Conservation (phyloP, 2,329 filamentous ascomycete genomes). For the Cladorrhinum sp. region DNA sequence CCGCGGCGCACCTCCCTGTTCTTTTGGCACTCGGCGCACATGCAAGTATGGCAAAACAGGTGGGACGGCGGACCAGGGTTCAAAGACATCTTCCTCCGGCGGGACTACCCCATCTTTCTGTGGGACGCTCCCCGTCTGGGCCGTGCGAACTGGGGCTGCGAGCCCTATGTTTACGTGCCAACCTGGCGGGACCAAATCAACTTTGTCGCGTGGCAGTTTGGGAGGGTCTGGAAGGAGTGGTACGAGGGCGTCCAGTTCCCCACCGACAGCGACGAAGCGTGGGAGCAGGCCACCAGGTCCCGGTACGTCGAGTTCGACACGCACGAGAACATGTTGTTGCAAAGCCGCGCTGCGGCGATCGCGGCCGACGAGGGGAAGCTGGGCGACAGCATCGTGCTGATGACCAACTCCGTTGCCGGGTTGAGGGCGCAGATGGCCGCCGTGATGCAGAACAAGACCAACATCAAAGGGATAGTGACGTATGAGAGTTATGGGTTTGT, state of each 20-base stretch:
- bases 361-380: slow-evolving; percentile 35
- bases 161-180: slow-evolving; percentile 30
- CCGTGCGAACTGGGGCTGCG: slow-evolving; percentile 38
- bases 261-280: slow-evolving; percentile 30
- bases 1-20: slow-evolving; percentile 35
- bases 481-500: slow-evolving; percentile 31
- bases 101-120: slow-evolving; percentile 38
- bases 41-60: slow-evolving; percentile 38
- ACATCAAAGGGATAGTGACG: slow-evolving; percentile 36
- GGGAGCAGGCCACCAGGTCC: slow-evolving; percentile 34
- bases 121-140: slow-evolving; percentile 38
- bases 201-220: slow-evolving; percentile 38
- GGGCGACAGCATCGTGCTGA: slow-evolving; percentile 32
- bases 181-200: slow-evolving; percentile 36
- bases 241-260: slow-evolving; percentile 38
- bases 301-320: slow-evolving; percentile 38
- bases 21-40: slow-evolving; percentile 40
- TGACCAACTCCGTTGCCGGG: slow-evolving; percentile 36
- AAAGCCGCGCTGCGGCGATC: slow-evolving; percentile 34
- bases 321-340: slow-evolving; percentile 32
- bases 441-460: slow-evolving; percentile 34
- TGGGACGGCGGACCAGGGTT: slow-evolving; percentile 40
- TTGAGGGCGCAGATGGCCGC: slow-evolving; percentile 35
- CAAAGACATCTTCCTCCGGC: slow-evolving; percentile 39
- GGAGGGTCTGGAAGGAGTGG: slow-evolving; percentile 31